Evolutionary conservation across 495 filamentous ascomycete species (phyloP).

Genomic region (Tuber calosporum): DNA sequence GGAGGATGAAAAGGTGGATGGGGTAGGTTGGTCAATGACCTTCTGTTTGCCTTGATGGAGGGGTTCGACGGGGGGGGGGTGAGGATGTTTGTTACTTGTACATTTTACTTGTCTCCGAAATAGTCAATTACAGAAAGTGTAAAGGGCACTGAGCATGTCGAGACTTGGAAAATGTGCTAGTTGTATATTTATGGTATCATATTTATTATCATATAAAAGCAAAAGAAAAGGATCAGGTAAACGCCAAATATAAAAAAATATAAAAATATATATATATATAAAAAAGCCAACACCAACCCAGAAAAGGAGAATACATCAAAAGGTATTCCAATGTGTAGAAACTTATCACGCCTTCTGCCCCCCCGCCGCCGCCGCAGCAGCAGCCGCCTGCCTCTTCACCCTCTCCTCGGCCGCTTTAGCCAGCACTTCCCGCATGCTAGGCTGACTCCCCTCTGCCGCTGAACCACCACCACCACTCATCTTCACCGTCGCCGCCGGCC

Average conservation of each 20-base stretch:
- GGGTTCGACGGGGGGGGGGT: no score
- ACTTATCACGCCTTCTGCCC: not conserved
- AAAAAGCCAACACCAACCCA: not conserved
- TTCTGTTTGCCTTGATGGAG: no score
- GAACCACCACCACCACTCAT: constrained; percentile 69
- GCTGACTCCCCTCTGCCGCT: constrained; percentile 52
- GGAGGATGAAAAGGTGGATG: no score
- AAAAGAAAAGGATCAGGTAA: not conserved
- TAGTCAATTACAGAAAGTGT: no score
- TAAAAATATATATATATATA: not conserved
- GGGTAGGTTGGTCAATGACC: no score
- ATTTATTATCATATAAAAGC: no score
- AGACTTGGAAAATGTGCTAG: not conserved
- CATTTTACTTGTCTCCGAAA: no score
- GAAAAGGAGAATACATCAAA: constrained; percentile 1
- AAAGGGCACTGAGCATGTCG: not conserved
- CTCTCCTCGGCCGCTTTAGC: constrained; percentile 38
- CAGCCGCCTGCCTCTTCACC: constrained; percentile 27
- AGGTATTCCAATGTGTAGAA: not conserved
- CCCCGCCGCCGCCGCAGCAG: not conserved
- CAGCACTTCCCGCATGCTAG: constrained; percentile 44
- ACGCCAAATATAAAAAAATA: not conserved
- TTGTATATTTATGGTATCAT: not conserved
- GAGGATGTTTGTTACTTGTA: no score
- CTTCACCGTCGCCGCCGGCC: constrained; percentile 45